Evolutionary conservation across 1,284 basidiomycete genomes (phyloP).

Genomic region (Ustilago crameri): DNA sequence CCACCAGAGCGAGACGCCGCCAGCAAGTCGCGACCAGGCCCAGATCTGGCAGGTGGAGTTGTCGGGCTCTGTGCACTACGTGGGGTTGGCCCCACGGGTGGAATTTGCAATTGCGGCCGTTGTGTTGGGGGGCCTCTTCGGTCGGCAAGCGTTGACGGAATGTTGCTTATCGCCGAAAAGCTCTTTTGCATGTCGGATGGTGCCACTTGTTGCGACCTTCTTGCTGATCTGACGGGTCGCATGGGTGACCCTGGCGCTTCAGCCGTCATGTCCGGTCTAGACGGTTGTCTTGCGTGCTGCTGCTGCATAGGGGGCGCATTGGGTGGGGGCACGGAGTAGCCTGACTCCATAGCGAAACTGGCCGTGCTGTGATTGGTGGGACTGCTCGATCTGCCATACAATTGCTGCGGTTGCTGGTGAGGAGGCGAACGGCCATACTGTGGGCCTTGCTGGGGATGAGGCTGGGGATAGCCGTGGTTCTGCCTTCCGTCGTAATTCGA

Average conservation of each 20-base stretch:
- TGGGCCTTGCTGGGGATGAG: conserved; percentile 6
- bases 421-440: conserved; percentile 4
- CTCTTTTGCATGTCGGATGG: conserved; percentile 14
- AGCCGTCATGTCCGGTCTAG: conserved; percentile 7
- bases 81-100: conserved; percentile 17
- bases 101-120: conserved; percentile 39
- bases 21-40: conserved; percentile 35
- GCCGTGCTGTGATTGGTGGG: conserved; percentile 39
- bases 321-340: conserved; percentile 11
- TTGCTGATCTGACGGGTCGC: conserved; percentile 51
- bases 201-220: conserved; percentile 47
- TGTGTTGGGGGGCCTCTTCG: conserved; percentile 13
- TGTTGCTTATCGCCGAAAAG: conserved; percentile 13
- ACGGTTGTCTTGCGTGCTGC: conserved; percentile 16
- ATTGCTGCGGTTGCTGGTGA: conserved; percentile 12
- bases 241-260: conserved; percentile 35
- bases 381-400: conserved; percentile 20
- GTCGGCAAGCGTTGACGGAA: conserved; percentile 20
- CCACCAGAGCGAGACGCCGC: conserved; percentile 21
- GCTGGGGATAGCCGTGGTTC: conserved; percentile 20
- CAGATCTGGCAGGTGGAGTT: conserved; percentile 30
- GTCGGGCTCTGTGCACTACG: conserved; percentile 23
- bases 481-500: conserved; percentile 44
- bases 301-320: conserved; percentile 4
- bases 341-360: conserved; percentile 34